Conservation (phyloP, 179 eudicot genomes). For the Carnegiea gigantea region DNA sequence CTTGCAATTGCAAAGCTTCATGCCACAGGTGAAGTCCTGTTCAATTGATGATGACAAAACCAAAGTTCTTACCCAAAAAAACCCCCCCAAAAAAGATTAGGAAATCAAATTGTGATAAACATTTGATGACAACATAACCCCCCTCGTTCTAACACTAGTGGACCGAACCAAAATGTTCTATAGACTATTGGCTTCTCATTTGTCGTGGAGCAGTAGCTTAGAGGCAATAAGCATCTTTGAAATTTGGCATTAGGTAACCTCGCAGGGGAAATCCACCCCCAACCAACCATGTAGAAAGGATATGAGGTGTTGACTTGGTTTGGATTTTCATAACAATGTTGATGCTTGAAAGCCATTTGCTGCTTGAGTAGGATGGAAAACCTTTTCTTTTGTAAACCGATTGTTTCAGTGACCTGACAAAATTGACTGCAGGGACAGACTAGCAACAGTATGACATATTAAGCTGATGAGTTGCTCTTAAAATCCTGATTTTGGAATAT, state of each 20-base stretch:
- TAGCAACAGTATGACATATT: not conserved
- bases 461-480: not conserved
- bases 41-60: not conserved
- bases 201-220: no score
- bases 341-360: not conserved
- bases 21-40: conserved; percentile 46
- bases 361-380: not conserved
- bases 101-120: no score
- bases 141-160: no score
- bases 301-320: not conserved
- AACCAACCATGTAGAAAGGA: not conserved
- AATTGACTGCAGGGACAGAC: no score
- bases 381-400: not conserved
- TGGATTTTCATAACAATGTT: not conserved
- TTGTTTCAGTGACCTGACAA: not conserved
- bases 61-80: not conserved
- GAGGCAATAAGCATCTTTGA: not conserved
- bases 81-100: no score
- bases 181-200: no score
- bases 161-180: no score
- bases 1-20: conserved; percentile 43
- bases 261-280: not conserved
- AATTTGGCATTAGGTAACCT: not conserved
- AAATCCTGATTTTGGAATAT: not conserved
- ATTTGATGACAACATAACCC: not conserved